These are phyloP conservation scores for Penicillium antarcticum DNA, from an alignment of 495 filamentous ascomycete species.

Conservation along the genomic window DNA sequence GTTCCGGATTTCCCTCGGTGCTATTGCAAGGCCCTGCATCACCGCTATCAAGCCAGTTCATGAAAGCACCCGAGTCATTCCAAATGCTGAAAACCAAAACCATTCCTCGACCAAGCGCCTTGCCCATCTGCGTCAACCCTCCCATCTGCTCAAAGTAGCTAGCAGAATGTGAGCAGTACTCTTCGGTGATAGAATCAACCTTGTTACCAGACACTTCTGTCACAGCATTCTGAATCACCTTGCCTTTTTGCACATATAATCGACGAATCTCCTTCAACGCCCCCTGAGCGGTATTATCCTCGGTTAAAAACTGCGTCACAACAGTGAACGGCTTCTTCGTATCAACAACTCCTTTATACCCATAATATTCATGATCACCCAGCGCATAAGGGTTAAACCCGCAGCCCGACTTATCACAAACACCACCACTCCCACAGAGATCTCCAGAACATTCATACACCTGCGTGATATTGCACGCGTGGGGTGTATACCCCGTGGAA, in stretches of 20 bases:
- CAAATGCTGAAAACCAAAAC: slow-evolving; percentile 64
- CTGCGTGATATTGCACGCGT: slow-evolving; percentile 45
- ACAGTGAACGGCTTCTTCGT: slow-evolving; percentile 60
- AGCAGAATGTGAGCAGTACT: slow-evolving; percentile 16
- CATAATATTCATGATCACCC: slow-evolving; percentile 56
- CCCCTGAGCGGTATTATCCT: slow-evolving; percentile 40
- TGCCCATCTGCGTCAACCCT: slow-evolving; percentile 27
- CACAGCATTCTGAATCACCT: slow-evolving; percentile 42
- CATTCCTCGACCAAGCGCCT: slow-evolving; percentile 55
- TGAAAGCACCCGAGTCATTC: slow-evolving; percentile 55
- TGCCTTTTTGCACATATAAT: slow-evolving; percentile 59
- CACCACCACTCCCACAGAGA: slow-evolving; percentile 47
- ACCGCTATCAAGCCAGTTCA: slow-evolving; percentile 62
- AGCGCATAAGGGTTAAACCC: slow-evolving; percentile 61
- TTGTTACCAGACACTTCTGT: slow-evolving; percentile 11
- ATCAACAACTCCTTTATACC: slow-evolving; percentile 50
- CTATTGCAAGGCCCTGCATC: slow-evolving; percentile 56
- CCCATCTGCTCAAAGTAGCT: slow-evolving; percentile 18
- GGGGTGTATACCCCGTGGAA: slow-evolving; percentile 56
- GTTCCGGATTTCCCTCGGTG: slow-evolving; percentile 28
- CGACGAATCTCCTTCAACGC: slow-evolving; percentile 55
- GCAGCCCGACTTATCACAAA: slow-evolving; percentile 66
- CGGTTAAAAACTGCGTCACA: slow-evolving; percentile 63
- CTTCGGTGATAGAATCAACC: slow-evolving; percentile 24
- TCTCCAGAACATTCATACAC: slow-evolving; percentile 47